Evolutionary conservation across 495 filamentous ascomycete species (phyloP).

Genomic region (Aspergillus incahuasiensis): DNA sequence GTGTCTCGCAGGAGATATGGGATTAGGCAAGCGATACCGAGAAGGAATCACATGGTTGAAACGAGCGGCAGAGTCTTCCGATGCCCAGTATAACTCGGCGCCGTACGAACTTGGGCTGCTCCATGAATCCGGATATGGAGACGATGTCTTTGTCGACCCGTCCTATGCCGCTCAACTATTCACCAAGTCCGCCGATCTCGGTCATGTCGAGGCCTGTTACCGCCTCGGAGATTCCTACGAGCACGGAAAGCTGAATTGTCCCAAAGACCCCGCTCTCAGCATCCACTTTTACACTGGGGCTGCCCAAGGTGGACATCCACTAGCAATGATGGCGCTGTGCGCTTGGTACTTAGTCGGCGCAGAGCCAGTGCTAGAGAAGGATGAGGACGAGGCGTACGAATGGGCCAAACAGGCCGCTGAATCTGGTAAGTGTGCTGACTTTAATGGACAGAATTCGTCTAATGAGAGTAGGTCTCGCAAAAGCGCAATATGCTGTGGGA

Average conservation of each 20-base stretch:
- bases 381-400: slow-evolving; percentile 93
- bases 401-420: slow-evolving; percentile 88
- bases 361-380: slow-evolving; percentile 86
- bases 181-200: slow-evolving; percentile 89
- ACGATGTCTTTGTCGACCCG: slow-evolving; percentile 86
- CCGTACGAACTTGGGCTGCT: slow-evolving; percentile 87
- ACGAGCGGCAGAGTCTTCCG: slow-evolving; percentile 80
- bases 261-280: slow-evolving; percentile 84
- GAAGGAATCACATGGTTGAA: slow-evolving; percentile 98
- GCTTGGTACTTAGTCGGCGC: slow-evolving; percentile 98
- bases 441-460: background rate
- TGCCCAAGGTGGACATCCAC: slow-evolving; percentile 73
- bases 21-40: slow-evolving; percentile 73
- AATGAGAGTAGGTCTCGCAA: slow-evolving; percentile 62
- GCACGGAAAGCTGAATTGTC: slow-evolving; percentile 81
- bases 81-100: slow-evolving; percentile 84
- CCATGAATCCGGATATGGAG: slow-evolving; percentile 84
- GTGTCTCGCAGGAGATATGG: slow-evolving; percentile 83
- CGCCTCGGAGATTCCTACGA: slow-evolving; percentile 96
- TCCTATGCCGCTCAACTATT: slow-evolving; percentile 90
- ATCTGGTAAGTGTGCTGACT: slow-evolving; percentile 54
- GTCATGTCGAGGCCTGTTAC: slow-evolving; percentile 77
- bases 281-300: slow-evolving; percentile 97
- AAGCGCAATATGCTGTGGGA: slow-evolving; percentile 91
- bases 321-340: slow-evolving; percentile 98